Evolutionary conservation across 495 filamentous ascomycete genomes (phyloP).

Genomic region (Cercophora newfieldiana): DNA sequence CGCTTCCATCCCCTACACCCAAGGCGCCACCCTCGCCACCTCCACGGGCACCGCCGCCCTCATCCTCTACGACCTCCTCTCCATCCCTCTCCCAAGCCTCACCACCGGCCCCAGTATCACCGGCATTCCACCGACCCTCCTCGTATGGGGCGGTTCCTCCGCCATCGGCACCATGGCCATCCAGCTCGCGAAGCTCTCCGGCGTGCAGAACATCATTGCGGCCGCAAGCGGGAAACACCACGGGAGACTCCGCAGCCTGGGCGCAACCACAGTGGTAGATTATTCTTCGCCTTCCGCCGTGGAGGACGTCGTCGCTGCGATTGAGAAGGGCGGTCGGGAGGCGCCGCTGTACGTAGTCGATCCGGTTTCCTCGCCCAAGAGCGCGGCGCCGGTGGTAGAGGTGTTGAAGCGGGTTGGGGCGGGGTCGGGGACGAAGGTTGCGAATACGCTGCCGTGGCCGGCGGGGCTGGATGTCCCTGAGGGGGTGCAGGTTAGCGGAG

Average conservation of each 20-base stretch:
- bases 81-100: slow-evolving; percentile 21
- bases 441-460: slow-evolving; percentile 4
- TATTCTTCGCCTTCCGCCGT: slow-evolving; percentile 45
- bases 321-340: slow-evolving; percentile 27
- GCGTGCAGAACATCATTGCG: slow-evolving; percentile 55
- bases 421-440: background rate
- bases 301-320: slow-evolving; percentile 32
- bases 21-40: slow-evolving; percentile 50
- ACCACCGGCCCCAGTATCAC: background rate
- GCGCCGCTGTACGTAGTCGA: slow-evolving; percentile 19
- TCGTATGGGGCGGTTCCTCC: slow-evolving; percentile 60
- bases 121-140: slow-evolving; percentile 33
- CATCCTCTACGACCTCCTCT: slow-evolving; percentile 42
- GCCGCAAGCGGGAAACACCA: slow-evolving; percentile 58
- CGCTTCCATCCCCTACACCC: slow-evolving; percentile 39
- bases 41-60: slow-evolving; percentile 51
- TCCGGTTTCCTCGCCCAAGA: background rate
- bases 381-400: background rate
- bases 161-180: slow-evolving; percentile 62
- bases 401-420: background rate
- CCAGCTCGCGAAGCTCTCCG: slow-evolving; percentile 60
- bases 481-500: slow-evolving; percentile 21
- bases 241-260: slow-evolving; percentile 51
- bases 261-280: slow-evolving; percentile 60
- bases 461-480: background rate